Base-by-base conservation (phyloP, 2,329 filamentous ascomycete genomes). In the Ceratocystis ficicola region DNA sequence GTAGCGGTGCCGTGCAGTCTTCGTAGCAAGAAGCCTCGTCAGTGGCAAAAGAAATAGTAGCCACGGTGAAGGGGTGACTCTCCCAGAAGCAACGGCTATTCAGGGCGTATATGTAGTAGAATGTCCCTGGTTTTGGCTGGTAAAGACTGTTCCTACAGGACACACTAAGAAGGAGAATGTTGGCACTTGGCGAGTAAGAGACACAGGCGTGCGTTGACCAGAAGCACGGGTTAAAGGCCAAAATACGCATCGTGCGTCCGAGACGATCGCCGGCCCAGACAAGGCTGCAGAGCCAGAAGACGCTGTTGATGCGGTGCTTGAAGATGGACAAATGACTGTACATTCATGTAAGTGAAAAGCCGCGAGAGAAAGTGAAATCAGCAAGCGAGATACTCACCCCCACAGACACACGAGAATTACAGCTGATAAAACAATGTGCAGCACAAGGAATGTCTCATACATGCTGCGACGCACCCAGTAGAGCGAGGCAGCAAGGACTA, bases 311-410 rank as follows among this genome's bases (percentile, higher is more conserved):
- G 7, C 30, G 52, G 28, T 5, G 1, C 32, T 59, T 59, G 67
- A 82, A 83, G 25, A 83, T 80, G n/a, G 82, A 74, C 66, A 82
- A 73, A 69, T 85, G 75, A 65, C 80, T 74, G 70, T 69, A 4
- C n/a, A 65, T 7, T n/a, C 2, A 15, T 22, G 8, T 10, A 17
- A 70, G 73, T 5, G 72, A 72, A 30, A 64, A 72, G 70, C 3
- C 41, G 2, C 20, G 48, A 57, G 8, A 25, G 10, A 30, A 7
- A 5, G 22, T 25, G 7, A 3, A 28, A 25, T 5, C 25, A 59
- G 6, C 44, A 44, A 22, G 12, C 7, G 4, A 20, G 32, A 7
- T 25, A 75, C 80, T 69, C 73, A 81, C 78, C 78, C 78, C 46
- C 80, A 79, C 76, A 83, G 79, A 0, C 77, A 77, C 41, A 79